Evolutionary conservation across 2,329 filamentous ascomycete species (phyloP).

Genomic region (Iodosphaeria phyllophila): DNA sequence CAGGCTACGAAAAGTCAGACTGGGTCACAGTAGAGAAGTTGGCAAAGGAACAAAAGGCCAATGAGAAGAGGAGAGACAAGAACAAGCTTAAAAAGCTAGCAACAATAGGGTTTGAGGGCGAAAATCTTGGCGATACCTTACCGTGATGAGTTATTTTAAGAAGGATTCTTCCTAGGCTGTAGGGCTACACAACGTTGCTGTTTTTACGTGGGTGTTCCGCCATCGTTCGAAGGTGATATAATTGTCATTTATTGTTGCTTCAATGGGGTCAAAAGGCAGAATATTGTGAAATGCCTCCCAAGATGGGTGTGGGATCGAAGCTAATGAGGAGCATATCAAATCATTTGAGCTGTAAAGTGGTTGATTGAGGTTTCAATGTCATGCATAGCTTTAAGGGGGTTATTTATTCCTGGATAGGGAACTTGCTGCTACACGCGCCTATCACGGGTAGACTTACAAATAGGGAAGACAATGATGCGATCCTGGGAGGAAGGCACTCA

Average conservation of each 20-base stretch:
- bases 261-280: slow-evolving; percentile 22
- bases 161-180: too few relatives aligned
- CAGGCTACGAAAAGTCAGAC: slow-evolving; percentile 46
- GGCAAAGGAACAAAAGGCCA: slow-evolving; percentile 50
- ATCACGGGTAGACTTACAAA: too few relatives aligned
- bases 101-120: slow-evolving; percentile 71
- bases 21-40: slow-evolving; percentile 52
- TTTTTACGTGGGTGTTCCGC: neutral
- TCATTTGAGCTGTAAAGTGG: too few relatives aligned
- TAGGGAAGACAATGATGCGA: too few relatives aligned
- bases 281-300: slow-evolving; percentile 43
- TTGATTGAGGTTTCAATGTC: too few relatives aligned
- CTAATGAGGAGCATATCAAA: too few relatives aligned
- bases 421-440: too few relatives aligned
- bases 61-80: slow-evolving; percentile 58
- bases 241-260: slow-evolving; percentile 3
- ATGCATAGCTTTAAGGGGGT: too few relatives aligned
- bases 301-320: too few relatives aligned
- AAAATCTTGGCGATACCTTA: slow-evolving; percentile 59
- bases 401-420: too few relatives aligned
- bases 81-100: slow-evolving; percentile 50
- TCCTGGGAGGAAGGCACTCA: too few relatives aligned
- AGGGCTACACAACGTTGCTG: too few relatives aligned
- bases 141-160: slow-evolving; percentile 40
- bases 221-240: neutral